Base-by-base conservation (phyloP, 306 rosid species). In the Cucurbita maxima region DNA sequence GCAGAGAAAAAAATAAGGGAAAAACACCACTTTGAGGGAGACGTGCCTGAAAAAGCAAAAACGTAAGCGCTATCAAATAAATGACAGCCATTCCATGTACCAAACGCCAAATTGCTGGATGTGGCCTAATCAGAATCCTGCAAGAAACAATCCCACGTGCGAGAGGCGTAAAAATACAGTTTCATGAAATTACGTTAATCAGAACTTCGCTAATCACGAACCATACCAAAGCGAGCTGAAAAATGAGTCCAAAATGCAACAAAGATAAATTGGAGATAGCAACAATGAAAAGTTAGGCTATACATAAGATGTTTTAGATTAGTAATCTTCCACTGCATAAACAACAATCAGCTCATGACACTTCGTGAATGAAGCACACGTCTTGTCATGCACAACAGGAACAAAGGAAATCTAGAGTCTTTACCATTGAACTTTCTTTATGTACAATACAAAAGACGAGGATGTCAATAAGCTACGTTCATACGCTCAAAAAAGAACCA, bases 31-130 rank as follows among this genome's bases (percentile, higher is more conserved):
- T 15, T 30, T 3, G 14, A 48, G 16, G 47, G 45, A 15, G 13
- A 19, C 19, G 1, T 64, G 73, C 99, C 99, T 95, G 99, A 81
- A 95, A 95, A 80, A 95, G 97, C 83, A 95, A 83, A 89, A 95
- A 95, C 58, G 99, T 95, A 73, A 95, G 97, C 55, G 91, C 85
- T 61, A 95, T 95, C 67, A 95, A 87, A 83, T 95, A 95, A 77
- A 95, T 86, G 85, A 95, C 96, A 61, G 99, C 97, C 96, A 95
- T 87, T 79, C 99, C 99, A 55, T 95, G 99, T 57, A 91, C 99
- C 84, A 95, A 77, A 76, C 97, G 99, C 99, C 99, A 95, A 45
- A 95, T 85, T 74, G 99, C 99, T 41, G 99, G 99, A 87, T 95
- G 99, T 13, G 99, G 99, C 81, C 99, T 81, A 67, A 95, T 95